Base-by-base conservation (phyloP, 2,329 filamentous ascomycete genomes). In the Colletotrichum aenigma region DNA sequence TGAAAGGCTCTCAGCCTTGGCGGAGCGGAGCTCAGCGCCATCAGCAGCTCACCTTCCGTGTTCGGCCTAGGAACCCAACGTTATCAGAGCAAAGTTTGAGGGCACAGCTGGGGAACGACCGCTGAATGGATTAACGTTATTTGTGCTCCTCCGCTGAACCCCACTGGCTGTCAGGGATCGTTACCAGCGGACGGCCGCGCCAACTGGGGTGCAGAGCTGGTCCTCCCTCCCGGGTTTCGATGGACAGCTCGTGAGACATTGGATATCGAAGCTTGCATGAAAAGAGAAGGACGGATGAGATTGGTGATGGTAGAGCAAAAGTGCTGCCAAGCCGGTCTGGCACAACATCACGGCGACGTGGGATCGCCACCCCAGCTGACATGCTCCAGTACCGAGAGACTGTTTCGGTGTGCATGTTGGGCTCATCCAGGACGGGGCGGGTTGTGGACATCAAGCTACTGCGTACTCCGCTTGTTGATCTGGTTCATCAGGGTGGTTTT, bases 81-180 rank as follows among this genome's bases (percentile, higher is more conserved):
- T 68, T 75, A 73, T 75, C 70, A 69, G 36, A 26, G 55, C 18
- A 62, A n/a, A 56, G 16, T 30, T 71, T 66, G 18, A 21, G 18
- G 30, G 32, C 15, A 52, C 26, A 38, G 21, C 26, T n/a, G 21
- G 12, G 73, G 64, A 70, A 68, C 58, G 58, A 55, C 15, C 32
- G 65, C 58, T 52, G 70, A 32, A 16, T 65, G 64, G 36, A 75
- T 68, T 75, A 69, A 75, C 73, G 73, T 75, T 75, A 60, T 68
- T 73, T 60, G 64, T 38, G 24, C 34, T 62, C 43, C 58, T 60
- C 62, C 13, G 56, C 26, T 30, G 13, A n/a, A 69, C 64, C 70
- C 70, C 70, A 65, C 43, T 48, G 21, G 10, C 38, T 10, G 16
- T 18, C 70, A 75, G 48, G 70, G 70, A 64, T 30, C 30, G 28